Conservation (phyloP, 2,329 filamentous ascomycete genomes). For the Ascocoryne sarcoides region DNA sequence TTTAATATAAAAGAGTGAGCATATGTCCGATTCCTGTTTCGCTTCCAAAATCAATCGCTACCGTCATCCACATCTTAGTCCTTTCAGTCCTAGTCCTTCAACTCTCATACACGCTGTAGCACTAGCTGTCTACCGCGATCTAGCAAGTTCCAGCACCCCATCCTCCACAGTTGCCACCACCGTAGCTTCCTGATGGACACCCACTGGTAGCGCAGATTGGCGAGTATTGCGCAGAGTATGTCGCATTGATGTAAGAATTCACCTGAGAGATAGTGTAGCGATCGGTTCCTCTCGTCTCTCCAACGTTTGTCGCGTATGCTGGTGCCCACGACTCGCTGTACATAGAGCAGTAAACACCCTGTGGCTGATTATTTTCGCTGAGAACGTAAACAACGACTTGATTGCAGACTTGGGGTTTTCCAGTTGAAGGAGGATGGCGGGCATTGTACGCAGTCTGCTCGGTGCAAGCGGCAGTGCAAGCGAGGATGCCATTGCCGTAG, state of each 20-base stretch:
- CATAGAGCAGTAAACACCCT: slow-evolving; percentile 31
- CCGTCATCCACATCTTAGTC: too few species aligned
- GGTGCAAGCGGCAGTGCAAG: slow-evolving; percentile 30
- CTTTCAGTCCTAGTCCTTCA: too few species aligned
- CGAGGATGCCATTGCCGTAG: slow-evolving; percentile 11
- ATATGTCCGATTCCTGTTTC: too few species aligned
- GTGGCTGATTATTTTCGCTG: slow-evolving; percentile 27
- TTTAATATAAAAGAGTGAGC: too few species aligned
- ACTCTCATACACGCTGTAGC: too few species aligned
- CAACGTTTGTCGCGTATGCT: slow-evolving; percentile 19
- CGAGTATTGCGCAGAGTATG: slow-evolving; percentile 7
- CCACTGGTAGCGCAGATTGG: slow-evolving; percentile 14
- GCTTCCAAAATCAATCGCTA: too few species aligned
- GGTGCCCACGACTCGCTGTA: slow-evolving; percentile 20
- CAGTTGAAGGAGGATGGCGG: slow-evolving; percentile 22
- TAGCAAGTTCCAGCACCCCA: slow-evolving; percentile 12
- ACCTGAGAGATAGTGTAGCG: slow-evolving; percentile 14
- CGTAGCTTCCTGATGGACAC: slow-evolving; percentile 8
- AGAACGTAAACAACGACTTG: slow-evolving; percentile 33
- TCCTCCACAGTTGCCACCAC: slow-evolving; percentile 17
- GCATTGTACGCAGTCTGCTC: slow-evolving; percentile 30
- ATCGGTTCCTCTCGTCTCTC: slow-evolving; percentile 19
- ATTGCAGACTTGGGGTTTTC: slow-evolving; percentile 30
- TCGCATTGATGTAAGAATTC: slow-evolving; percentile 12
- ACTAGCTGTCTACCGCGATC: background rate